These are phyloP conservation scores for Diplodia scrobiculata DNA, from an alignment of 2,329 filamentous ascomycete genomes.

Conservation along the genomic window DNA sequence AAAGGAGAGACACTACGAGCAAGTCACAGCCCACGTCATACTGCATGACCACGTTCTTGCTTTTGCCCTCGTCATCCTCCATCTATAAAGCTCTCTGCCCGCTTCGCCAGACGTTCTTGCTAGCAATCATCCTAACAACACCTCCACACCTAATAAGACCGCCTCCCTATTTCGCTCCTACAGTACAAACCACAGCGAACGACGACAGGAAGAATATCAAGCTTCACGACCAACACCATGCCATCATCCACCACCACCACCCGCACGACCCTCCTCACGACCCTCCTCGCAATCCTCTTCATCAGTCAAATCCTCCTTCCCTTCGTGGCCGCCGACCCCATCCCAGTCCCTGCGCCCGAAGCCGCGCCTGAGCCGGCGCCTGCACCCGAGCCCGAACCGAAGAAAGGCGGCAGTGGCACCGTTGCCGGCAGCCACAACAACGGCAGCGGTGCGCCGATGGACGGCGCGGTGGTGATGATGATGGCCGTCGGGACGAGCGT, in stretches of 20 bases:
- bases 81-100: too few relatives aligned
- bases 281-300: conserved; percentile 11
- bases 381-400: background rate
- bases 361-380: background rate
- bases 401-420: background rate
- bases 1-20: background rate
- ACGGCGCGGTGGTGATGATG: background rate
- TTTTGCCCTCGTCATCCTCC: too few relatives aligned
- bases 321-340: conserved; percentile 11
- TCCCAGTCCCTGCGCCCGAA: background rate
- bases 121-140: too few relatives aligned
- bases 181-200: too few relatives aligned
- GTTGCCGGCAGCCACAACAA: background rate
- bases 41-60: too few relatives aligned
- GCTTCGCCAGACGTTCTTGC: too few relatives aligned
- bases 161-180: too few relatives aligned
- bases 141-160: too few relatives aligned
- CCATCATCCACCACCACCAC: background rate
- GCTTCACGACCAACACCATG: background rate
- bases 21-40: too few relatives aligned
- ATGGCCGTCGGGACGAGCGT: conserved; percentile 10
- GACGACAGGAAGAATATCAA: too few relatives aligned
- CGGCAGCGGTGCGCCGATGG: background rate
- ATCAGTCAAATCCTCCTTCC: conserved; percentile 2
- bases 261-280: background rate